Conservation (phyloP, 768 basidiomycete genomes). For the Leccinellum luteum region DNA sequence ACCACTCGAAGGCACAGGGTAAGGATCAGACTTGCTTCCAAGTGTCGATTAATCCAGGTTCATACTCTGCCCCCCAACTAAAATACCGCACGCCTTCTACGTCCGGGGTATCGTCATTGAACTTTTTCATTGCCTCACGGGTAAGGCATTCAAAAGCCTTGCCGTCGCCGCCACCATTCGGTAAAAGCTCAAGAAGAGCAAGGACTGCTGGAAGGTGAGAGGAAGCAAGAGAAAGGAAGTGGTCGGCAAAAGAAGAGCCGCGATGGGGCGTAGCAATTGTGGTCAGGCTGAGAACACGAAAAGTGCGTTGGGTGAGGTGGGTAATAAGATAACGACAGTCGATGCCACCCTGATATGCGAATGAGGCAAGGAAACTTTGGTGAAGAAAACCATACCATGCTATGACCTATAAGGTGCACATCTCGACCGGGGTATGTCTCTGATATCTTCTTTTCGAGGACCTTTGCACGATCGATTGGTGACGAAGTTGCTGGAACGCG, state of each 20-base stretch:
- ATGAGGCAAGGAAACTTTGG: neutral
- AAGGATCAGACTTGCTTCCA: conserved; percentile 53
- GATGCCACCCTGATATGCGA: conserved; percentile 72
- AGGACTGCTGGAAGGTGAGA: conserved; percentile 67
- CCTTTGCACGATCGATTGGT: conserved; percentile 83
- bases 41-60: conserved; percentile 87
- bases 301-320: conserved; percentile 71
- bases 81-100: conserved; percentile 80
- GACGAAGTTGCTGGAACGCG: conserved; percentile 92
- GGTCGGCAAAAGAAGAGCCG: conserved; percentile 91
- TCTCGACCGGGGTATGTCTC: conserved; percentile 76
- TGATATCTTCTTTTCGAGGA: conserved; percentile 80
- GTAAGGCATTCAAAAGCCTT: conserved; percentile 91
- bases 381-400: conserved; percentile 50
- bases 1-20: neutral
- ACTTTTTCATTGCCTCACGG: conserved; percentile 76
- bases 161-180: conserved; percentile 93
- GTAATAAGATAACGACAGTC: conserved; percentile 91
- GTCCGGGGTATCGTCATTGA: conserved; percentile 86
- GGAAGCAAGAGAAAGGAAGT: conserved; percentile 75
- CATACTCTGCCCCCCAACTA: conserved; percentile 92
- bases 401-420: conserved; percentile 87
- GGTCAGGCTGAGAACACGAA: conserved; percentile 82
- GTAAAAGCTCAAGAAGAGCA: conserved; percentile 74
- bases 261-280: conserved; percentile 95